Evolutionary conservation across 2,329 filamentous ascomycete species (phyloP).

Genomic region (Microsporum ferrugineum): DNA sequence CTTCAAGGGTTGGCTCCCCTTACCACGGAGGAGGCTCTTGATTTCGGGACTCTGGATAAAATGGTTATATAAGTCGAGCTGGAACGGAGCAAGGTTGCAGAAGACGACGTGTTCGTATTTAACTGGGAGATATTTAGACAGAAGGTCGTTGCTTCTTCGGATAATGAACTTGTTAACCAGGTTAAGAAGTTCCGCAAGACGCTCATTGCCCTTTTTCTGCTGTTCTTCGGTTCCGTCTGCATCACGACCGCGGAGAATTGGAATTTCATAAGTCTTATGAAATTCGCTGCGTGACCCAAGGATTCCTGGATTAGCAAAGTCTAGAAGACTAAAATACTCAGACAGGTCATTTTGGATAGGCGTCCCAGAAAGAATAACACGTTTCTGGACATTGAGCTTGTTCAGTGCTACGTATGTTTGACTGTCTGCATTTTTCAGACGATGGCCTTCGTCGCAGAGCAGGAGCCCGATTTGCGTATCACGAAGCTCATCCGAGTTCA

Average conservation of each 20-base stretch:
- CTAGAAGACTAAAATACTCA: slow-evolving; percentile 90
- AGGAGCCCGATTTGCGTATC: slow-evolving; percentile 84
- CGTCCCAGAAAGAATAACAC: slow-evolving; percentile 91
- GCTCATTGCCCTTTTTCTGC: slow-evolving; percentile 68
- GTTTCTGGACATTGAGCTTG: slow-evolving; percentile 73
- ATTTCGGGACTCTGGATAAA: slow-evolving; percentile 95
- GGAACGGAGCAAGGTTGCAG: slow-evolving; percentile 87
- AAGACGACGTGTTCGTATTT: slow-evolving; percentile 99
- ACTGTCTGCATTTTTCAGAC: slow-evolving; percentile 91
- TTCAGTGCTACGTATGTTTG: slow-evolving; percentile 90
- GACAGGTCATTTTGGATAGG: slow-evolving; percentile 98
- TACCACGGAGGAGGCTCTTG: slow-evolving; percentile 78
- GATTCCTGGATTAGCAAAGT: slow-evolving; percentile 89
- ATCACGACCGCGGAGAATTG: slow-evolving; percentile 83
- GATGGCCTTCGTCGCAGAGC: slow-evolving; percentile 92
- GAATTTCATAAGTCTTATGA: slow-evolving; percentile 83
- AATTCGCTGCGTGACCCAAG: slow-evolving; percentile 84
- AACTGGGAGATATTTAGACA: slow-evolving; percentile 93
- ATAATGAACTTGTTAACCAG: slow-evolving; percentile 99
- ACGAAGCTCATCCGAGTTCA: slow-evolving; percentile 83
- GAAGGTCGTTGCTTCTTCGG: slow-evolving; percentile 88
- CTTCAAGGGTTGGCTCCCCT: slow-evolving; percentile 90
- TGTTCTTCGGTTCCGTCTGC: slow-evolving; percentile 77
- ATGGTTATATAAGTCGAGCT: slow-evolving; percentile 87
- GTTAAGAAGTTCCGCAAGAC: slow-evolving; percentile 65